phyloP scores from a whole-genome alignment of 2,329 filamentous ascomycete species.

The Capronia epimyces region DNA sequence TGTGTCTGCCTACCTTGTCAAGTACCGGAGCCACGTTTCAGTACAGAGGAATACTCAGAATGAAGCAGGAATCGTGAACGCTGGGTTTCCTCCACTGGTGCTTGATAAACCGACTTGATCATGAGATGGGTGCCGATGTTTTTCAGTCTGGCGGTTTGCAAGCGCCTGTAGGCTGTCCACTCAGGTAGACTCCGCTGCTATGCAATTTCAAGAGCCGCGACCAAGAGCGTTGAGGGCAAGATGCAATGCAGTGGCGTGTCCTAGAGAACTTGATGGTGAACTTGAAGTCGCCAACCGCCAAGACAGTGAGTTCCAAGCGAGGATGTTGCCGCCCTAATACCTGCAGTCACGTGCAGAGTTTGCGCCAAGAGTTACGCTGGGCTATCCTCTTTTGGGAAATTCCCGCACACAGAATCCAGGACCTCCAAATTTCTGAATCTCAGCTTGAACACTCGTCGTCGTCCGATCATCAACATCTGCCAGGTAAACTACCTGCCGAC shows the following conservation, averaged over 20 bases:
- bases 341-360: background rate
- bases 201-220: no score
- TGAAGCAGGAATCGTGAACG: background rate
- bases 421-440: constrained; percentile 1
- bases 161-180: no score
- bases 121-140: no score
- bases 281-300: no score
- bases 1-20: background rate
- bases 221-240: no score
- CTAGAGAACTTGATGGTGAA: no score
- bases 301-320: no score
- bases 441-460: constrained; percentile 3
- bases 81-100: background rate
- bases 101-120: no score
- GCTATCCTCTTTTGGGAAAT: background rate
- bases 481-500: constrained; percentile 1
- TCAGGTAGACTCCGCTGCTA: no score
- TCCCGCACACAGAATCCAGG: background rate
- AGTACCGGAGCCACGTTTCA: background rate
- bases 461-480: constrained; percentile 3
- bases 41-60: background rate
- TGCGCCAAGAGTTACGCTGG: background rate
- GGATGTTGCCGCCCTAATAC: no score
- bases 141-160: no score
- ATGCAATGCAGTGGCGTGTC: no score